Base-by-base conservation (phyloP, 176 grass and related monocot genomes). In the Juncus inflexus region DNA sequence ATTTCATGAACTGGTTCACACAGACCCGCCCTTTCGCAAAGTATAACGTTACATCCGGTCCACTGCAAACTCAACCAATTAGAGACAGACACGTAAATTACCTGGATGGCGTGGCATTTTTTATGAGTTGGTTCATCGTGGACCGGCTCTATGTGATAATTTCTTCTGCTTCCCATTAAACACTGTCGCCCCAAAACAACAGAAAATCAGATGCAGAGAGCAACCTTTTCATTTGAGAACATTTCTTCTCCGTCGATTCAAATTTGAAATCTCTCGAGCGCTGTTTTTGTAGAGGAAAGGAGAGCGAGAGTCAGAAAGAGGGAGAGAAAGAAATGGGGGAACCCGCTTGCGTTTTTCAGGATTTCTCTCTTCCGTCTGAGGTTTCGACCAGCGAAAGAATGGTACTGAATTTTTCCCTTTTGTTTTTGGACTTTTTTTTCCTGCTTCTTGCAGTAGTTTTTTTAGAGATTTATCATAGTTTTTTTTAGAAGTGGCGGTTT, bases 341-440 rank as follows among this genome's bases (percentile, higher is more conserved):
- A 36, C 12, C 65, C 14, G 47, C 65, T 7, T 51, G 43, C 7
- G 54, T 58, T 3, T 71, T 45, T 19, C 53, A 59, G 3, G 67
- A 71, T 58, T 3, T 59, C 52, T 71, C 54, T 71, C 67, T 71
- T 9, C n/a, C 14, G 55, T 71, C 67, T 43, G 52, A 71, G 52
- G 4, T 52, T 41, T 71, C 67, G 14, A 71, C 67, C 39, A 71
- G 67, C 51, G 38, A 71, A 3, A 58, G 54, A n/a, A 71, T 58
- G 67, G 67, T 70, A 70, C 3, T 50, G 4, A 3, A 15, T 66
- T 66, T 12, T 19, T 37, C 6, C 28, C 49, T 12, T 69, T 37
- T 12, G 37, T 55, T 40, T 58, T 70, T 70, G 2, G 3, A 51
- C 12, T 54, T 19, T 54, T 68, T 70, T 35, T 70, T 70, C 19